Evolutionary conservation across 1,284 basidiomycete species (phyloP).

Genomic region (Trichosporon inkin): DNA sequence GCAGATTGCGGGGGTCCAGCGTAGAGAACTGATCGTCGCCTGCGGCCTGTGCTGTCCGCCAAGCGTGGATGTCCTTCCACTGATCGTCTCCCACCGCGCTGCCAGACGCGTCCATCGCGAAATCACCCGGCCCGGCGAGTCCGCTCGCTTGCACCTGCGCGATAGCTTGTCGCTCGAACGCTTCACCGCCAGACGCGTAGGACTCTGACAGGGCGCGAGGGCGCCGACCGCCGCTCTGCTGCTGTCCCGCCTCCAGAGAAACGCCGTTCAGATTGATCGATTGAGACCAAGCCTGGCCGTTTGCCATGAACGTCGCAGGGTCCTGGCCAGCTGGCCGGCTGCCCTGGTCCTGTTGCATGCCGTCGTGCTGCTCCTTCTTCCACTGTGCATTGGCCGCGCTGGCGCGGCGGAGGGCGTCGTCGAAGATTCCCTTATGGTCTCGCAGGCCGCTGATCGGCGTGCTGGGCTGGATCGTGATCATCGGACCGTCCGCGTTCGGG

Average conservation of each 20-base stretch:
- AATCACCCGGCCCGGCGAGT: neutral
- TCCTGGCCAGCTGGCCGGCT: conserved; percentile 15
- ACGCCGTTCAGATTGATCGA: conserved; percentile 10
- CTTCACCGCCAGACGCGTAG: conserved; percentile 28
- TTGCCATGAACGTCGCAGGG: conserved; percentile 4
- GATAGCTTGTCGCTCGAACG: conserved; percentile 32
- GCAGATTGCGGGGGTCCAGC: conserved; percentile 40
- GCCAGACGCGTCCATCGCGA: neutral
- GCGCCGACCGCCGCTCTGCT: conserved; percentile 22
- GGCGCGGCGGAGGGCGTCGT: conserved; percentile 40
- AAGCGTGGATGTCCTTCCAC: conserved; percentile 23
- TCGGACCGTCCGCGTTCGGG: conserved; percentile 47
- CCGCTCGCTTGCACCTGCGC: conserved; percentile 12
- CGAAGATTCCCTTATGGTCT: conserved; percentile 45
- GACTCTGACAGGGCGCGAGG: conserved; percentile 47
- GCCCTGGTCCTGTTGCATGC: conserved; percentile 26
- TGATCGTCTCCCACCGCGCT: conserved; percentile 11
- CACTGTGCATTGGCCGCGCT: conserved; percentile 14
- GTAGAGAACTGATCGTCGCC: conserved; percentile 20
- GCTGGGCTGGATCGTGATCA: conserved; percentile 51
- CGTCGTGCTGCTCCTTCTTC: conserved; percentile 22
- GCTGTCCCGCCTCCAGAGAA: conserved; percentile 3
- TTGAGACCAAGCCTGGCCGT: conserved; percentile 16
- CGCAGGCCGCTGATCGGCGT: conserved; percentile 49
- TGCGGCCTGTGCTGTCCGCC: conserved; percentile 20